phyloP scores from a whole-genome alignment of 768 basidiomycete genomes.

The Brasilioporus rufonigricans region DNA sequence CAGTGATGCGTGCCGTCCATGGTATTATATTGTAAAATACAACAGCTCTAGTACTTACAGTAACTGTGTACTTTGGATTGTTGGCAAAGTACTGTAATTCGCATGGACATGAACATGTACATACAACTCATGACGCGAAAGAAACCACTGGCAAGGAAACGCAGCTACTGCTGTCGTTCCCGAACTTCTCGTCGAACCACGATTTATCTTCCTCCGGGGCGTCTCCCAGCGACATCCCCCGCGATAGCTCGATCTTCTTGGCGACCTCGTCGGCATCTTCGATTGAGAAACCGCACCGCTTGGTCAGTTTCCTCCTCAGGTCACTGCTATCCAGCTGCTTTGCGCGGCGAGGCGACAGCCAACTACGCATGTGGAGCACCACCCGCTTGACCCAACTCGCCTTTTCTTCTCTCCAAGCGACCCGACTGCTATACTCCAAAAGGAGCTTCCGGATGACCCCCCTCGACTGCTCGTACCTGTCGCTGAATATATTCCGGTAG shows the following conservation, averaged over 20 bases:
- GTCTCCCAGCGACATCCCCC: not conserved
- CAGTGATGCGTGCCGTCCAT: not conserved
- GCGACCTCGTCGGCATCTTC: slow-evolving; percentile 20
- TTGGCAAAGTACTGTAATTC: slow-evolving; percentile 1
- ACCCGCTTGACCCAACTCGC: slow-evolving; percentile 26
- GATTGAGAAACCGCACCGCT: slow-evolving; percentile 21
- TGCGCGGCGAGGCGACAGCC: slow-evolving; percentile 18
- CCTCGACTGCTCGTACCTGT: slow-evolving; percentile 36
- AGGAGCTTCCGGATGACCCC: slow-evolving; percentile 20
- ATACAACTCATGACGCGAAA: not conserved
- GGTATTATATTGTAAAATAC: slow-evolving; percentile 1
- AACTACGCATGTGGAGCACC: slow-evolving; percentile 24
- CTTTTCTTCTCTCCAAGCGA: slow-evolving; percentile 25
- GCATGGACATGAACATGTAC: not conserved
- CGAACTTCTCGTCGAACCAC: slow-evolving; percentile 22
- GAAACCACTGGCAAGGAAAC: slow-evolving; percentile 13
- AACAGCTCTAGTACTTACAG: not conserved
- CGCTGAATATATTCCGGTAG: slow-evolving; percentile 15
- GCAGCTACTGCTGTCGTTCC: slow-evolving; percentile 5
- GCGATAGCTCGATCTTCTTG: slow-evolving; percentile 18
- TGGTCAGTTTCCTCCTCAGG: slow-evolving; percentile 23
- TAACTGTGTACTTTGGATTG: not conserved
- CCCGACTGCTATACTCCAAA: slow-evolving; percentile 13
- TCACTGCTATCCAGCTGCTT: slow-evolving; percentile 8
- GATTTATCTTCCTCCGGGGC: slow-evolving; percentile 11